Conservation (phyloP, 1,284 basidiomycete genomes). For the Bjerkandera adusta region DNA sequence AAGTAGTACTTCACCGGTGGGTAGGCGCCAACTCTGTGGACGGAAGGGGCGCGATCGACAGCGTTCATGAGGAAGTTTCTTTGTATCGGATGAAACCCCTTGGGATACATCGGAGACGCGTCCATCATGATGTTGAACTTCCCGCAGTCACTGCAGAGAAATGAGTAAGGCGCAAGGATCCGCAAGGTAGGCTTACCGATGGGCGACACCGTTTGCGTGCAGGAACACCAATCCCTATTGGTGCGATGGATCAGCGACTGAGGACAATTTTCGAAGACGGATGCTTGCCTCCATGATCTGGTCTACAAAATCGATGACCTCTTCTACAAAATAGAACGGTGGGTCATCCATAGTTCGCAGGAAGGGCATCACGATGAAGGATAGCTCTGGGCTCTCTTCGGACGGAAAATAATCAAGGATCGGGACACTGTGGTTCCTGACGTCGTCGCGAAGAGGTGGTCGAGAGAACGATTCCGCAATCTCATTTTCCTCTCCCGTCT, state of each 20-base stretch:
- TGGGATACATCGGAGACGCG: constrained; percentile 22
- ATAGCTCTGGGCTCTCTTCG: constrained; percentile 2
- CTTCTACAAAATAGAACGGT: constrained; percentile 22
- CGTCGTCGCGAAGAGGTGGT: neutral
- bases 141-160: constrained; percentile 33
- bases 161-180: neutral
- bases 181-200: constrained; percentile 29
- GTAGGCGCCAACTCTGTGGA: neutral
- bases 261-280: neutral
- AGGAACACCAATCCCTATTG: constrained; percentile 39
- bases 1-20: constrained; percentile 4
- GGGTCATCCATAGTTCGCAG: constrained; percentile 22
- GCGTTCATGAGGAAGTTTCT: neutral
- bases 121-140: constrained; percentile 37
- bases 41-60: neutral
- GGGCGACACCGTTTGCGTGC: constrained; percentile 35
- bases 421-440: constrained; percentile 24
- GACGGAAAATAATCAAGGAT: constrained; percentile 19
- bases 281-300: constrained; percentile 34
- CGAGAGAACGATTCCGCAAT: neutral
- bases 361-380: constrained; percentile 23
- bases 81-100: constrained; percentile 25
- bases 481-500: neutral
- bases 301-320: constrained; percentile 24
- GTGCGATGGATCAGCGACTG: neutral